These are phyloP conservation scores for Patellifolia procumbens DNA, from an alignment of 179 eudicot species.

Conservation along the genomic window DNA sequence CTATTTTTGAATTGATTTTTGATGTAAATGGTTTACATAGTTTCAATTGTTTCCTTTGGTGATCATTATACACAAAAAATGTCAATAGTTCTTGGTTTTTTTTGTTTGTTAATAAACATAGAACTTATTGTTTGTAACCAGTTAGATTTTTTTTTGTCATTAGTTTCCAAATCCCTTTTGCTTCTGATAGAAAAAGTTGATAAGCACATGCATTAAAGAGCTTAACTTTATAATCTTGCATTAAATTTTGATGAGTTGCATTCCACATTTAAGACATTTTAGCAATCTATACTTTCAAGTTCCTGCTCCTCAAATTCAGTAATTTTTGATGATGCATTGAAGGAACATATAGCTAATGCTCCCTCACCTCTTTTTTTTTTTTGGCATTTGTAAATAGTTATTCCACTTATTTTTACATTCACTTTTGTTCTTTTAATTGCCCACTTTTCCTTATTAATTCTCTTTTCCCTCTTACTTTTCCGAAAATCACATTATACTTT, in stretches of 20 bases:
- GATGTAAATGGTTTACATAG: conserved; percentile 20
- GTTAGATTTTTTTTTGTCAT: neutral
- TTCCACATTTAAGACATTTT: neutral
- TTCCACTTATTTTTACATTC: no score
- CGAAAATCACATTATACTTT: no score
- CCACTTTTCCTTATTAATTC: no score
- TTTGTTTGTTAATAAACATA: conserved; percentile 17
- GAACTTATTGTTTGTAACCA: neutral
- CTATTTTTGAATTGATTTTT: conserved; percentile 14
- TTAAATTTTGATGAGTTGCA: neutral
- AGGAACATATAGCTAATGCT: neutral
- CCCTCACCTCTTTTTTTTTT: no score
- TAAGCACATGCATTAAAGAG: neutral
- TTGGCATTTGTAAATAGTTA: no score
- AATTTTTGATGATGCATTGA: neutral
- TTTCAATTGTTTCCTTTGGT: conserved; percentile 16
- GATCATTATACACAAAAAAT: conserved; percentile 16
- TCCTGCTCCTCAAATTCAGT: neutral
- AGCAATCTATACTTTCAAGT: neutral
- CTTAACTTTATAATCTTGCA: neutral
- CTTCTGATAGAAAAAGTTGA: neutral
- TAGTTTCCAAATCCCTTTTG: no score
- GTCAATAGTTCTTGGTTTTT: conserved; percentile 17
- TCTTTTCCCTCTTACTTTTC: no score
- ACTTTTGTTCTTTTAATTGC: no score